These are phyloP conservation scores for Ganoderma meredithae DNA, from an alignment of 1,284 basidiomycete species.

Conservation along the genomic window DNA sequence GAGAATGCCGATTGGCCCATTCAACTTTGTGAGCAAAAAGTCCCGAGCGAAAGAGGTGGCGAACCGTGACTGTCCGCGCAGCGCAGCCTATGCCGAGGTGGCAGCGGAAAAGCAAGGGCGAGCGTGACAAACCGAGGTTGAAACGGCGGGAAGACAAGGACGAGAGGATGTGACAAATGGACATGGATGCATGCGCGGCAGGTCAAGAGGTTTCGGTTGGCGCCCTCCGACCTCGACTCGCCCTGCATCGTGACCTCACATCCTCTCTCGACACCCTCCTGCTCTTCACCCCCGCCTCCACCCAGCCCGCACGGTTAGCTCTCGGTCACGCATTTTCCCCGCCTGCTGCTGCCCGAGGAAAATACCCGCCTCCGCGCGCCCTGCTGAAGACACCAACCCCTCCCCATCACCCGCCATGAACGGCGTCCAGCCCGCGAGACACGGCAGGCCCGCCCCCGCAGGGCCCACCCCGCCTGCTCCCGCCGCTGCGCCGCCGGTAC, in stretches of 20 bases:
- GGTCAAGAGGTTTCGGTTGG: slow-evolving; percentile 2
- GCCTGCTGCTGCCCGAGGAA: slow-evolving; percentile 22
- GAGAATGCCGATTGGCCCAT: slow-evolving; percentile 16
- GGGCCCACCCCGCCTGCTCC: slow-evolving; percentile 69
- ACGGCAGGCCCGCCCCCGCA: slow-evolving; percentile 52
- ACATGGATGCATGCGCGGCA: slow-evolving; percentile 5
- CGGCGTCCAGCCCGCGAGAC: slow-evolving; percentile 45
- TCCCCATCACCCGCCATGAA: slow-evolving; percentile 45
- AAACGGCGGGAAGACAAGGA: slow-evolving; percentile 10
- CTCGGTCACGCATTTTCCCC: slow-evolving; percentile 19
- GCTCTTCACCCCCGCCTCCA: slow-evolving; percentile 15
- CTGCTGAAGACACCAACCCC: slow-evolving; percentile 4
- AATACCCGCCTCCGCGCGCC: slow-evolving; percentile 14
- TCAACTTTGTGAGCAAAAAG: slow-evolving; percentile 3
- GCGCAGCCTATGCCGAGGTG: slow-evolving; percentile 25
- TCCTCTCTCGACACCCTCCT: slow-evolving; percentile 5
- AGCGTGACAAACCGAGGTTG: slow-evolving; percentile 9
- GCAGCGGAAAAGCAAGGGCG: slow-evolving; percentile 10
- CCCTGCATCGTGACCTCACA: slow-evolving; percentile 9
- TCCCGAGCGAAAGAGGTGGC: neutral
- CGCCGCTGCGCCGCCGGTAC: slow-evolving; percentile 54
- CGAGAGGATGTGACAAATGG: slow-evolving; percentile 26
- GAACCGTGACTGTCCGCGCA: neutral
- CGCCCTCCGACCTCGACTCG: slow-evolving; percentile 14
- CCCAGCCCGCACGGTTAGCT: slow-evolving; percentile 10